Evolutionary conservation across 1,284 basidiomycete species (phyloP).

Genomic region (Ceratobasidium sp.): DNA sequence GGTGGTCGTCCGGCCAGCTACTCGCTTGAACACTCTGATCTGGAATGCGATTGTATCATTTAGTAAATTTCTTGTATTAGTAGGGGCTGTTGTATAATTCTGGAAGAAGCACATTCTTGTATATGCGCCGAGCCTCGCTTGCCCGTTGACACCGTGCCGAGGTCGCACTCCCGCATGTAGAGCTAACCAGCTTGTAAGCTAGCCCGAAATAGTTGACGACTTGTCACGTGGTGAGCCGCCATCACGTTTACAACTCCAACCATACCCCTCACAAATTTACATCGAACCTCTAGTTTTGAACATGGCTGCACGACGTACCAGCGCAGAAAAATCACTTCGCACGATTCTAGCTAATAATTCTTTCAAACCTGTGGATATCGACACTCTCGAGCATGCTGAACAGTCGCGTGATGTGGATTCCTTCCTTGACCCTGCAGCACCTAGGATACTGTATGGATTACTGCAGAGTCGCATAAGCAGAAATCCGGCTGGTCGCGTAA

Average conservation of each 20-base stretch:
- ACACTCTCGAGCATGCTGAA: background rate
- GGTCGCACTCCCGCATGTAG: too few species aligned
- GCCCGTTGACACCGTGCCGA: too few species aligned
- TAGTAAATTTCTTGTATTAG: too few species aligned
- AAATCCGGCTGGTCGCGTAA: background rate
- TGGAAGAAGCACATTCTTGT: too few species aligned
- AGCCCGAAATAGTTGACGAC: too few species aligned
- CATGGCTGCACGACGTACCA: background rate
- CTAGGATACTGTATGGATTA: background rate
- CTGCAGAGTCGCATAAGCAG: background rate
- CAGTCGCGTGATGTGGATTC: slow-evolving; percentile 7
- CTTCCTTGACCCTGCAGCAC: slow-evolving; percentile 8
- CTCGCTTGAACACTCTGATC: too few species aligned
- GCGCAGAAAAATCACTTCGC: background rate
- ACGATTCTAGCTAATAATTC: background rate
- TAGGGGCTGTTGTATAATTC: too few species aligned
- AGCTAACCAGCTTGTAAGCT: too few species aligned
- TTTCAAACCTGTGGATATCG: background rate
- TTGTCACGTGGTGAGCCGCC: background rate
- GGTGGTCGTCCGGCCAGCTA: slow-evolving; percentile 1
- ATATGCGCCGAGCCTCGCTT: too few species aligned
- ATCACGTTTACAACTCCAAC: too few species aligned
- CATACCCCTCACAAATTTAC: background rate
- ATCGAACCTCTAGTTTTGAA: background rate
- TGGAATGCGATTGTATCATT: too few species aligned